These are phyloP conservation scores for Ophidiomyces ophidiicola DNA, from an alignment of 2,329 filamentous ascomycete species.

Conservation along the genomic window DNA sequence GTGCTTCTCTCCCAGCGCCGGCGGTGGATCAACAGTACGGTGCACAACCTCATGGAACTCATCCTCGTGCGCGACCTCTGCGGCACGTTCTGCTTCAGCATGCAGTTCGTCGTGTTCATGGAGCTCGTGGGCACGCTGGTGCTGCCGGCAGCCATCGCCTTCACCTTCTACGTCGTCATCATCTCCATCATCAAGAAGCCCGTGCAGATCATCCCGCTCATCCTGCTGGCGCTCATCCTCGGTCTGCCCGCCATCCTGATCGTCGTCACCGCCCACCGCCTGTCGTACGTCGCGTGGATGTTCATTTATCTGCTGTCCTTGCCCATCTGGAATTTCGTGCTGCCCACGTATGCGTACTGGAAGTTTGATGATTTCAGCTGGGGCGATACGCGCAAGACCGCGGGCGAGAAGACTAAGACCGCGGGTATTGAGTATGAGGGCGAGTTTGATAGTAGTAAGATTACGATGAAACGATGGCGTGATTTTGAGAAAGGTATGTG, in stretches of 20 bases:
- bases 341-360: slow-evolving; percentile 93
- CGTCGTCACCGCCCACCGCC: slow-evolving; percentile 81
- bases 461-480: slow-evolving; percentile 97
- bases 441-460: slow-evolving; percentile 96
- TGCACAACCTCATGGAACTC: slow-evolving; percentile 97
- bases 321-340: slow-evolving; percentile 93
- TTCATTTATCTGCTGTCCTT: slow-evolving; percentile 85
- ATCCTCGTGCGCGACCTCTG: slow-evolving; percentile 91
- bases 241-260: slow-evolving; percentile 88
- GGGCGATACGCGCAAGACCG: slow-evolving; percentile 95
- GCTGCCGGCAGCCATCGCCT: slow-evolving; percentile 86
- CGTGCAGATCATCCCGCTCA: slow-evolving; percentile 76
- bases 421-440: slow-evolving; percentile 77
- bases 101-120: slow-evolving; percentile 97
- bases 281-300: slow-evolving; percentile 94
- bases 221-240: slow-evolving; percentile 79
- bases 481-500: slow-evolving; percentile 71
- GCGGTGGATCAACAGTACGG: slow-evolving; percentile 98
- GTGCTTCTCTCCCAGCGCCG: slow-evolving; percentile 88
- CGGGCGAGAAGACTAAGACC: slow-evolving; percentile 78
- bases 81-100: slow-evolving; percentile 98
- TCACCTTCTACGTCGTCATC: slow-evolving; percentile 89
- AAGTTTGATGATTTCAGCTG: slow-evolving; percentile 99
- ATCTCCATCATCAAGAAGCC: slow-evolving; percentile 67
- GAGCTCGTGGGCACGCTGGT: slow-evolving; percentile 91